phyloP scores from a whole-genome alignment of 805 yeast genomes.

The Dipodascus geniculatus region DNA sequence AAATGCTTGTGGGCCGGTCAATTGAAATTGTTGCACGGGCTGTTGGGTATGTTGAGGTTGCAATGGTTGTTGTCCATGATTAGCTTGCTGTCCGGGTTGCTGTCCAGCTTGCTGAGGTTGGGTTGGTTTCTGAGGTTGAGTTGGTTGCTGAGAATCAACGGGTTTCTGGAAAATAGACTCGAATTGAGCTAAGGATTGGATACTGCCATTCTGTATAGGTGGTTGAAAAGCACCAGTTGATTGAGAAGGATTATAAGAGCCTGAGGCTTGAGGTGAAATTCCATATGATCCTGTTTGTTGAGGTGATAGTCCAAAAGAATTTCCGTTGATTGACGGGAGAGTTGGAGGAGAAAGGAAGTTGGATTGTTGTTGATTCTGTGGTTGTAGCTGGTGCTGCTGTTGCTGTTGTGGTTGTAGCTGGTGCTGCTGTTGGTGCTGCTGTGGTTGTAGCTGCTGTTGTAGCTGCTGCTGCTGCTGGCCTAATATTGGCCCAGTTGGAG shows the following conservation, averaged over 20 bases:
- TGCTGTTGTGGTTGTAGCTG: not conserved
- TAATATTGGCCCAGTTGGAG: slow-evolving; percentile 3
- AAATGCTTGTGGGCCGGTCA: not conserved
- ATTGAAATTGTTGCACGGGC: not conserved
- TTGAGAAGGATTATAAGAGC: slow-evolving; percentile 5
- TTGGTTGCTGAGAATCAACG: slow-evolving; percentile 13
- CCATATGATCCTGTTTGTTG: not conserved
- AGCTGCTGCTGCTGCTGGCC: not conserved
- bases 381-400: not conserved
- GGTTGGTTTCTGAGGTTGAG: slow-evolving; percentile 13
- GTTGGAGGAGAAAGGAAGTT: not conserved
- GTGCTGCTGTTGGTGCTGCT: not conserved
- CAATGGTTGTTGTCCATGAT: slow-evolving; percentile 15
- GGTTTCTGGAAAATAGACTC: slow-evolving; percentile 6
- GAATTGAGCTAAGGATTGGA: slow-evolving; percentile 2
- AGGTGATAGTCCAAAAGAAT: not conserved
- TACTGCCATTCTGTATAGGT: slow-evolving; percentile 1
- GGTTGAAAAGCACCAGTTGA: slow-evolving; percentile 3
- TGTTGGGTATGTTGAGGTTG: slow-evolving; percentile 6
- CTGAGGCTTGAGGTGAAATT: slow-evolving; percentile 4
- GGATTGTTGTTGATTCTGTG: not conserved
- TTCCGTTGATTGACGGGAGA: not conserved
- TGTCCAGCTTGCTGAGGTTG: slow-evolving; percentile 13
- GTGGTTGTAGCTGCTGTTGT: not conserved
- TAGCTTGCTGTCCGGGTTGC: slow-evolving; percentile 14